phyloP scores from a whole-genome alignment of 257 asterid genomes.

The Linderniella brevidens region DNA sequence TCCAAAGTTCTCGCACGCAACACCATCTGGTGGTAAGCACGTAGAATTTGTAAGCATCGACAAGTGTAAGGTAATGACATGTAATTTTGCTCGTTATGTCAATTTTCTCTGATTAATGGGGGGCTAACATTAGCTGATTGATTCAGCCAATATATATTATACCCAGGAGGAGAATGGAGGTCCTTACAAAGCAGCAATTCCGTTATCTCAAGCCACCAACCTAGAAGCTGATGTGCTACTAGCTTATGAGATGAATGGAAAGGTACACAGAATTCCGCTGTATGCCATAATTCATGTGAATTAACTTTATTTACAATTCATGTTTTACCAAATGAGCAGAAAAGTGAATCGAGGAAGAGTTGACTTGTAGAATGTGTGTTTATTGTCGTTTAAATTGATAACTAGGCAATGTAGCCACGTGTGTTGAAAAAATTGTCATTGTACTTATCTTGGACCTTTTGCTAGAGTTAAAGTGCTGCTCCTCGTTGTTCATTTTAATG shows the following conservation, averaged over 20 bases:
- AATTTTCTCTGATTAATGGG: slow-evolving; percentile 1
- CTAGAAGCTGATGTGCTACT: slow-evolving; percentile 87
- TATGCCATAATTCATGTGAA: background rate
- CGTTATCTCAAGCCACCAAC: slow-evolving; percentile 74
- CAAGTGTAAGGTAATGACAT: slow-evolving; percentile 68
- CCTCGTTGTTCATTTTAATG: too few species aligned
- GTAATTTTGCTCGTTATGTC: slow-evolving; percentile 5
- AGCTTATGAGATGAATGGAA: slow-evolving; percentile 97
- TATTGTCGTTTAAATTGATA: too few species aligned
- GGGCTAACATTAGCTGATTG: slow-evolving; percentile 5
- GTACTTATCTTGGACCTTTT: too few species aligned
- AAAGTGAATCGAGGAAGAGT: too few species aligned
- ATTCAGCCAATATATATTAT: slow-evolving; percentile 8
- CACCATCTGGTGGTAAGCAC: slow-evolving; percentile 68
- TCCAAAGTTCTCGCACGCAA: slow-evolving; percentile 38
- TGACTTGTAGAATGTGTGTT: too few species aligned
- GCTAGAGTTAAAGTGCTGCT: too few species aligned
- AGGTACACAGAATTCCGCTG: slow-evolving; percentile 55
- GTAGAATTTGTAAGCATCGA: slow-evolving; percentile 93
- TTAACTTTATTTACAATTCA: too few species aligned
- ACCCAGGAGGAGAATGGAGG: slow-evolving; percentile 93
- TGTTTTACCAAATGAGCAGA: too few species aligned
- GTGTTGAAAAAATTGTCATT: too few species aligned
- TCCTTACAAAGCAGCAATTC: slow-evolving; percentile 91
- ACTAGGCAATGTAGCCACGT: too few species aligned